Evolutionary conservation across 225 moss, liverwort and hornwort species (phyloP).

Genomic region (Neckera pumila): DNA sequence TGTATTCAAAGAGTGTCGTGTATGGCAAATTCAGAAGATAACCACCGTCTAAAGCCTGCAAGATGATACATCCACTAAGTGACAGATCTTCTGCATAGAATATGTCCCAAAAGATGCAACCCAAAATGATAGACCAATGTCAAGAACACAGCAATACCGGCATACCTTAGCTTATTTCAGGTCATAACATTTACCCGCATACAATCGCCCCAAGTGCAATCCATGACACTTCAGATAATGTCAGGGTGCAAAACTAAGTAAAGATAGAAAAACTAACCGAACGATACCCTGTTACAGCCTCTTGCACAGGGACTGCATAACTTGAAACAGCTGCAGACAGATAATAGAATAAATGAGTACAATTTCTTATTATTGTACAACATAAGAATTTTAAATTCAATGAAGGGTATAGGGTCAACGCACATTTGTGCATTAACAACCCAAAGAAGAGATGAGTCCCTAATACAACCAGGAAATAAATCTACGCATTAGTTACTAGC

Average conservation of each 20-base stretch:
- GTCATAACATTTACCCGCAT: neutral
- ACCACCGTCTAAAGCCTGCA: constrained; percentile 60
- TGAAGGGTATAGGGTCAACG: neutral
- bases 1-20: constrained; percentile 89
- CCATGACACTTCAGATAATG: neutral
- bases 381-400: neutral
- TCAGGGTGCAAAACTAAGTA: neutral
- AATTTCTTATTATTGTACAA: neutral
- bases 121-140: neutral
- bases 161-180: neutral
- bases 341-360: neutral
- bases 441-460: neutral
- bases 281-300: constrained; percentile 63
- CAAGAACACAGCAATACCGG: neutral
- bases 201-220: neutral
- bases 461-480: neutral
- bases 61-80: neutral
- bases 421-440: neutral
- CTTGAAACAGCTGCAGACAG: constrained; percentile 45
- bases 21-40: constrained; percentile 63
- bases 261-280: constrained; percentile 18
- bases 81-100: neutral
- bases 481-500: neutral
- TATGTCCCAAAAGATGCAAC: neutral
- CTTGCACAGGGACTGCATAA: constrained; percentile 38